Percentiles rank a stretch among this genome's conserved stretches.
phyloP scores from a whole-genome alignment of 306 rosid species.

The Vigna reflexopilosa region DNA sequence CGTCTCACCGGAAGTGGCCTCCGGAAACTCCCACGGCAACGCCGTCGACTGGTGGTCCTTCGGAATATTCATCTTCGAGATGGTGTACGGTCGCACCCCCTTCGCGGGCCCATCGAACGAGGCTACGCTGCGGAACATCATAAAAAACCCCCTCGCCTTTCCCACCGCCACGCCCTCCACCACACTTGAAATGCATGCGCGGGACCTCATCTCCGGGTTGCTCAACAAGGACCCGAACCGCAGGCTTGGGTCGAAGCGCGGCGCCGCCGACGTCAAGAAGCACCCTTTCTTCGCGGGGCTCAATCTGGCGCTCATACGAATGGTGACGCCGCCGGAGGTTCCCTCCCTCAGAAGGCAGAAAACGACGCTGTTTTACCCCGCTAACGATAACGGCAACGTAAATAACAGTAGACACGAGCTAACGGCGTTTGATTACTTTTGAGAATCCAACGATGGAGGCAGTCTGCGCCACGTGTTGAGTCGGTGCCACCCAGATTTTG shows the following conservation, averaged over 20 bases:
- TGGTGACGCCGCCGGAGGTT: constrained; percentile 72
- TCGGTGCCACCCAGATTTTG: constrained; percentile 56
- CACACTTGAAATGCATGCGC: constrained; percentile 79
- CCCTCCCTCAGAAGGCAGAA: constrained; percentile 54
- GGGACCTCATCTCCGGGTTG: constrained; percentile 62
- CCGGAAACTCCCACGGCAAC: constrained; percentile 96
- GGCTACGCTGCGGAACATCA: constrained; percentile 65
- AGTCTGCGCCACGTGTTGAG: constrained; percentile 63
- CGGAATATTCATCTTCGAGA: constrained; percentile 85
- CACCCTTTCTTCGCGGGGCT: constrained; percentile 78
- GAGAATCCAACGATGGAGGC: constrained; percentile 38
- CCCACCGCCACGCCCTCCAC: constrained; percentile 58
- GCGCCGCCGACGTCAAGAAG: constrained; percentile 85
- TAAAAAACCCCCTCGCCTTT: constrained; percentile 67
- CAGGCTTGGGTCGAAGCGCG: constrained; percentile 92
- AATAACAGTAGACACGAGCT: constrained; percentile 23
- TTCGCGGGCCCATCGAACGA: constrained; percentile 82
- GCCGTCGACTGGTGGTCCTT: constrained; percentile 99
- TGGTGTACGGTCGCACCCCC: constrained; percentile 89
- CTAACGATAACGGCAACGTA: constrained; percentile 3
- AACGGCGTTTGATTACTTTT: constrained; percentile 64
- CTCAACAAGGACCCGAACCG: constrained; percentile 73
- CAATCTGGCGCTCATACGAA: constrained; percentile 76
- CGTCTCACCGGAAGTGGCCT: constrained; percentile 94
- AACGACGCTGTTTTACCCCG: constrained; percentile 53